These are phyloP conservation scores for Coemansia sp. DNA, from an alignment of 192 early-diverging fungal species.

Conservation along the genomic window DNA sequence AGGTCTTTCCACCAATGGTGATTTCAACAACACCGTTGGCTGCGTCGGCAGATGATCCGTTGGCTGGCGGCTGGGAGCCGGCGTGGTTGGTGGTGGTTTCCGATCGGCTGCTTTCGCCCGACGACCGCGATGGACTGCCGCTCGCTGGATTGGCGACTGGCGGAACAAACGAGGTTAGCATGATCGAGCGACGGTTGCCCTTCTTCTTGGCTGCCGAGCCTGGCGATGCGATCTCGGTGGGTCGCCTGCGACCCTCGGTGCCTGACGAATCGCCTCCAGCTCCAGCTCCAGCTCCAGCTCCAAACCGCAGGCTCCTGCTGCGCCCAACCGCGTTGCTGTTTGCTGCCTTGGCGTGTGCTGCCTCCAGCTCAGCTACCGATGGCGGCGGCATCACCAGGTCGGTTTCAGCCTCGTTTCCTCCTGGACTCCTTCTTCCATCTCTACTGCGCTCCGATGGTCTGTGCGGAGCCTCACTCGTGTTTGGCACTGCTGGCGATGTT, in stretches of 20 bases:
- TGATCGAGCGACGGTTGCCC: constrained; percentile 44
- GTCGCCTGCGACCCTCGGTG: constrained; percentile 36
- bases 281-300: neutral
- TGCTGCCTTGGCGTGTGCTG: constrained; percentile 7
- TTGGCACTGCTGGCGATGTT: neutral
- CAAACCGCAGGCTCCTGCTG: constrained; percentile 41
- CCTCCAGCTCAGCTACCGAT: constrained; percentile 11
- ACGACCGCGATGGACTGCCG: constrained; percentile 36
- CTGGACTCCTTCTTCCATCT: neutral
- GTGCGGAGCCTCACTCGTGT: neutral
- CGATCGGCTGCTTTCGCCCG: constrained; percentile 30
- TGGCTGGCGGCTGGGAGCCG: neutral
- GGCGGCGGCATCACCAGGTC: neutral
- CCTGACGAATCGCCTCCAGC: neutral
- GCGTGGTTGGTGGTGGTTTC: constrained; percentile 8
- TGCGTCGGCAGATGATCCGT: constrained; percentile 4
- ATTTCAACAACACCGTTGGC: constrained; percentile 36
- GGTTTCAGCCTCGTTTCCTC: neutral
- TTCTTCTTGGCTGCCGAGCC: constrained; percentile 14
- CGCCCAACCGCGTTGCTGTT: constrained; percentile 22
- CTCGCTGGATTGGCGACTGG: constrained; percentile 36
- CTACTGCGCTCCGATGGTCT: neutral
- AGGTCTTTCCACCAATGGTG: constrained; percentile 24
- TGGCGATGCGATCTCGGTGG: constrained; percentile 23
- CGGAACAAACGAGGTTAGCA: constrained; percentile 53